These are phyloP conservation scores for Comarum palustre DNA, from an alignment of 306 rosid species.

Conservation along the genomic window DNA sequence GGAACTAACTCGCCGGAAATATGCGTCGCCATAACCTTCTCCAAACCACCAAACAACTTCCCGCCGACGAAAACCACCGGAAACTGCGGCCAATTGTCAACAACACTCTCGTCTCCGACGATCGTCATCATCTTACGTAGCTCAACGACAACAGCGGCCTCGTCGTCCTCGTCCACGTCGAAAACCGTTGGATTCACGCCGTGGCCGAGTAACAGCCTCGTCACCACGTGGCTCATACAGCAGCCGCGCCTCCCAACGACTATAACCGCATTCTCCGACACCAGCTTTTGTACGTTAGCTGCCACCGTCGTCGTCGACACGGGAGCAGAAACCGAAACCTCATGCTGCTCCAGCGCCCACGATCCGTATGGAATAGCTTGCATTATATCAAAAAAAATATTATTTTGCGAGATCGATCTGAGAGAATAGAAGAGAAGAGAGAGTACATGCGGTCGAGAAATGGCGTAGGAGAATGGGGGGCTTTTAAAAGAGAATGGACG, in stretches of 20 bases:
- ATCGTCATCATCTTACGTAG: conserved; percentile 14
- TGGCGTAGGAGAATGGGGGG: background rate
- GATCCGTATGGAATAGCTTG: conserved; percentile 73
- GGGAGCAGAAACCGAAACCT: background rate
- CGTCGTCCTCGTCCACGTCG: conserved; percentile 61
- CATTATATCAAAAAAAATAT: conserved; percentile 38
- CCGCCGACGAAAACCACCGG: conserved; percentile 92
- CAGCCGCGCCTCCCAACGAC: conserved; percentile 72
- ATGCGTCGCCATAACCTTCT: conserved; percentile 78
- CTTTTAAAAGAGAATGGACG: conserved; percentile 11
- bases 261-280: conserved; percentile 66
- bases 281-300: conserved; percentile 24
- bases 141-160: conserved; percentile 36
- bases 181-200: conserved; percentile 74
- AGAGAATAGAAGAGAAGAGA: background rate
- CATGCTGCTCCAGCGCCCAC: background rate
- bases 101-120: background rate
- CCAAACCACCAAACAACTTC: conserved; percentile 84
- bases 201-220: conserved; percentile 63
- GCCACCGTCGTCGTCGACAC: background rate
- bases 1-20: conserved; percentile 91
- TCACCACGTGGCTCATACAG: conserved; percentile 86
- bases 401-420: background rate
- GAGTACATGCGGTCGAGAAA: conserved; percentile 7
- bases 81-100: conserved; percentile 36